phyloP scores from a whole-genome alignment of 2,329 filamentous ascomycete species.

The Alternaria infectoria region DNA sequence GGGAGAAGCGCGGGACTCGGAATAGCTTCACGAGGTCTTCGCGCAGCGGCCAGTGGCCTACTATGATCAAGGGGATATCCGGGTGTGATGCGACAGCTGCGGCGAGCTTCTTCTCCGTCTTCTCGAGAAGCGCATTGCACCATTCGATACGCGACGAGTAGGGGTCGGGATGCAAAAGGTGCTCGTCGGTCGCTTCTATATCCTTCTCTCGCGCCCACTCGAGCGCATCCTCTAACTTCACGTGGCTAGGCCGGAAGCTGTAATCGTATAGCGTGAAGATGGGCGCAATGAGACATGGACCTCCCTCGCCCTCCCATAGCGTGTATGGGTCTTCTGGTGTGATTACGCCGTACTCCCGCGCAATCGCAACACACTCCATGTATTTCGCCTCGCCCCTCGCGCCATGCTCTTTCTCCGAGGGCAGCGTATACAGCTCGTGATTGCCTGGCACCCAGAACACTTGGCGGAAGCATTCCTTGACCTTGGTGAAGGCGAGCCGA shows the following conservation, averaged over 20 bases:
- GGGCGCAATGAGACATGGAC: constrained; percentile 59
- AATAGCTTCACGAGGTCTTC: constrained; percentile 54
- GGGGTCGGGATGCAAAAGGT: constrained; percentile 54
- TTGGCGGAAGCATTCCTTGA: constrained; percentile 51
- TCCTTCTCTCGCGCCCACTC: constrained; percentile 55
- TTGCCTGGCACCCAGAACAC: constrained; percentile 66
- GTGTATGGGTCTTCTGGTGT: constrained; percentile 64
- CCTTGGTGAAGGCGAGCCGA: constrained; percentile 45
- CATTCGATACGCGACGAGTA: constrained; percentile 53
- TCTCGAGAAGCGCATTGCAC: constrained; percentile 52
- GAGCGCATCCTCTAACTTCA: constrained; percentile 56
- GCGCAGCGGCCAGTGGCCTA: constrained; percentile 56
- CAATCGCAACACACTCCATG: constrained; percentile 60
- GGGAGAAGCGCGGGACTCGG: constrained; percentile 51
- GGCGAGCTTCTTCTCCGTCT: constrained; percentile 51
- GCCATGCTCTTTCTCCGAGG: constrained; percentile 44
- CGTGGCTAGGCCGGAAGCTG: constrained; percentile 59
- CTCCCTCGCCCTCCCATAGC: constrained; percentile 60
- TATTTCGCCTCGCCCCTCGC: constrained; percentile 62
- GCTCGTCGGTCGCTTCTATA: constrained; percentile 56
- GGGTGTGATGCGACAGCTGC: constrained; percentile 37
- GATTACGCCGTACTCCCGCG: constrained; percentile 58
- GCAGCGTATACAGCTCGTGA: constrained; percentile 64
- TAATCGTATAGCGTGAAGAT: constrained; percentile 68
- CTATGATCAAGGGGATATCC: constrained; percentile 50